Evolutionary conservation across 2,329 filamentous ascomycete genomes (phyloP).

Genomic region (Niveomyces coronatus): DNA sequence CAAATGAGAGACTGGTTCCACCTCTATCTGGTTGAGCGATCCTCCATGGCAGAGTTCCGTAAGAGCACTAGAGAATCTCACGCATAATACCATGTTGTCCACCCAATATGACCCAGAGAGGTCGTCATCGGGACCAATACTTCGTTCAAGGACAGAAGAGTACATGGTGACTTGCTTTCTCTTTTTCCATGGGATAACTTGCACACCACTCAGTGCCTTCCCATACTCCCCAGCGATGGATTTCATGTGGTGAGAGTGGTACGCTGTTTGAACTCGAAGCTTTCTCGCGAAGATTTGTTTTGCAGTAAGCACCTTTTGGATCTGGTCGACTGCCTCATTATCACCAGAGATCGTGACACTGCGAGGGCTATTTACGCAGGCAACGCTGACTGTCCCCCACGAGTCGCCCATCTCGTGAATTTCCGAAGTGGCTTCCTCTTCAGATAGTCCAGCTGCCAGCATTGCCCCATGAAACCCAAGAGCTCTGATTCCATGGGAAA

Average conservation of each 20-base stretch:
- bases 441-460: constrained; percentile 17
- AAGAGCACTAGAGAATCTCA: background rate
- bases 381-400: constrained; percentile 16
- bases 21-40: too few relatives aligned
- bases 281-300: constrained; percentile 18
- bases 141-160: too few relatives aligned
- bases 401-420: background rate
- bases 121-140: too few relatives aligned
- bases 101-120: too few relatives aligned
- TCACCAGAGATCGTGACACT: constrained; percentile 26
- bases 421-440: constrained; percentile 5
- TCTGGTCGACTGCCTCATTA: constrained; percentile 14
- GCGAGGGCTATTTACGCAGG: constrained; percentile 21
- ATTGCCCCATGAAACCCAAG: constrained; percentile 12
- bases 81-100: too few relatives aligned
- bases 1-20: too few relatives aligned
- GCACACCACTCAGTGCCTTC: too few relatives aligned
- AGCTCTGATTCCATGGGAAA: constrained; percentile 9
- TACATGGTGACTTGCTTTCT: background rate
- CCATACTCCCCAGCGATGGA: constrained; percentile 16
- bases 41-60: background rate
- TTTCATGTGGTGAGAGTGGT: constrained; percentile 22
- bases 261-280: constrained; percentile 18
- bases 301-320: constrained; percentile 14
- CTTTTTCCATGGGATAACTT: too few relatives aligned